Conservation (phyloP, 108 stramenopile genomes). For the Cylindrotheca closterium region DNA sequence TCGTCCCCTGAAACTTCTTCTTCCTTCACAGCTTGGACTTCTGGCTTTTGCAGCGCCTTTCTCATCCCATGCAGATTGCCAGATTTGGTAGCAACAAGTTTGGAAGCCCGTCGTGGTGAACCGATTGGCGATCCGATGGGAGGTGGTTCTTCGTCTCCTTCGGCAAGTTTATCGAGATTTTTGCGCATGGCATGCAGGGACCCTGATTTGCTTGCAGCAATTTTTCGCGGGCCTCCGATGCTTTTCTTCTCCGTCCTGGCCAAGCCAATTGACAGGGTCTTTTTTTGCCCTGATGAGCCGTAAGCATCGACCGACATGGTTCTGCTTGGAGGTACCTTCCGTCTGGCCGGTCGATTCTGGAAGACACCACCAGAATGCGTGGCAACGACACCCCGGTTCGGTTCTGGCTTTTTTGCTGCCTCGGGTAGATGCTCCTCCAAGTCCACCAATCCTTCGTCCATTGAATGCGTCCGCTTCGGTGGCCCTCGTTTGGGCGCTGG, state of each 20-base stretch:
- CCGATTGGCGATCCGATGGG: not conserved
- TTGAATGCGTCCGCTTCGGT: conserved; percentile 13
- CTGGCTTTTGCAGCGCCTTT: conserved; percentile 1
- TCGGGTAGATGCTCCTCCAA: conserved; percentile 1
- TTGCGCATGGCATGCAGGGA: conserved; percentile 10
- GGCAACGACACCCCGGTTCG: conserved; percentile 3
- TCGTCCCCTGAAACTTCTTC: too few species aligned
- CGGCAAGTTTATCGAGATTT: not conserved
- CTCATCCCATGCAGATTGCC: conserved; percentile 30
- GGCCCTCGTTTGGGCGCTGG: not conserved
- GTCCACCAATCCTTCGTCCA: conserved; percentile 15
- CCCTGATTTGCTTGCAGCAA: conserved; percentile 20
- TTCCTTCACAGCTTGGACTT: too few species aligned
- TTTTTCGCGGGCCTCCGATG: not conserved
- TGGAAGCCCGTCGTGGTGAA: conserved; percentile 4
- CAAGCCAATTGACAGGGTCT: not conserved
- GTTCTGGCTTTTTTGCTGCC: conserved; percentile 1
- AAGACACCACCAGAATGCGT: conserved; percentile 19
- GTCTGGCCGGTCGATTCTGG: conserved; percentile 3
- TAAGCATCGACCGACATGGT: not conserved
- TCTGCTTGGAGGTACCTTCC: not conserved
- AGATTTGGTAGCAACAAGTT: conserved; percentile 21
- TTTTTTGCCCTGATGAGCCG: not conserved
- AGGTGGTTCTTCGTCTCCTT: not conserved
- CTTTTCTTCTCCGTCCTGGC: not conserved